Evolutionary conservation across 2,329 filamentous ascomycete genomes (phyloP).

Genomic region (Pseudogymnoascus sp.): DNA sequence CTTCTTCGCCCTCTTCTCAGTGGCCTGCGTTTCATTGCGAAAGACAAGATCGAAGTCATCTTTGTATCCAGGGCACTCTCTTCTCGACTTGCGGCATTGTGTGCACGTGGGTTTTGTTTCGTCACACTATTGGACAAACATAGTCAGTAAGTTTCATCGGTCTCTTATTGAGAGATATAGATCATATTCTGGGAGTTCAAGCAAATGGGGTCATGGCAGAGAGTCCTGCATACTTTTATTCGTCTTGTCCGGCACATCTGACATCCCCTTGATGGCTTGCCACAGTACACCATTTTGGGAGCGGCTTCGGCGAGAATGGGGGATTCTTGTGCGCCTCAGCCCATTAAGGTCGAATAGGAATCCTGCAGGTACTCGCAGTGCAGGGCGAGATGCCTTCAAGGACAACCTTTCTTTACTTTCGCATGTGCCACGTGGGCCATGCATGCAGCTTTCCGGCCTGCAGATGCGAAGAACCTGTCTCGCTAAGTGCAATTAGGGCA

Average conservation of each 20-base stretch:
- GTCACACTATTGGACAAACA: conserved; percentile 46
- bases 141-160: neutral
- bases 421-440: conserved; percentile 7
- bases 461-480: neutral
- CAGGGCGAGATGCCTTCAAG: neutral
- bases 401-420: neutral
- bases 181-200: neutral
- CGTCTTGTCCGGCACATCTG: conserved; percentile 67
- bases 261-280: conserved; percentile 61
- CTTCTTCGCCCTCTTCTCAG: conserved; percentile 48
- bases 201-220: neutral
- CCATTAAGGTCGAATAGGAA: neutral
- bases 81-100: conserved; percentile 57
- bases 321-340: neutral
- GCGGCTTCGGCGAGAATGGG: neutral
- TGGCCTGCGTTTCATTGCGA: conserved; percentile 64
- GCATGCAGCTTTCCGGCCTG: neutral
- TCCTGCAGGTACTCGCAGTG: conserved; percentile 4
- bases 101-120: conserved; percentile 60
- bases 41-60: conserved; percentile 68
- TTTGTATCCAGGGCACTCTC: conserved; percentile 60
- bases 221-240: conserved; percentile 55
- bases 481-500: neutral
- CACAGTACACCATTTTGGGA: conserved; percentile 54
- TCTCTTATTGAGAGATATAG: neutral